Conservation (phyloP, 2,329 filamentous ascomycete genomes). For the Phoma sp. region DNA sequence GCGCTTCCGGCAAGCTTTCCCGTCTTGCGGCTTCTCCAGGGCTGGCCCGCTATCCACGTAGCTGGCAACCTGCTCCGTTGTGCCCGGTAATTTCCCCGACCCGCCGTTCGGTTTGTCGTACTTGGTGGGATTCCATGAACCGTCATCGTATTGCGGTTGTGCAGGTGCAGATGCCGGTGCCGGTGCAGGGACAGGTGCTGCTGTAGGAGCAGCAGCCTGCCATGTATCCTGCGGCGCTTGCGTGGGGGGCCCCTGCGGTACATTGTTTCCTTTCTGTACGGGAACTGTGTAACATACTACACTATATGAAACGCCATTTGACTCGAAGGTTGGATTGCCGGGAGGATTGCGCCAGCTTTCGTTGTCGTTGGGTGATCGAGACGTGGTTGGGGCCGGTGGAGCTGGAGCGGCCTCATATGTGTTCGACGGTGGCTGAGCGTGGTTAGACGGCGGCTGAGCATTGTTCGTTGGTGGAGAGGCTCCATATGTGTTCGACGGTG, state of each 20-base stretch:
- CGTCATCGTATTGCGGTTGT: neutral
- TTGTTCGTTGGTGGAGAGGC: too few relatives aligned
- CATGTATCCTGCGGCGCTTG: too few relatives aligned
- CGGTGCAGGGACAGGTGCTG: neutral
- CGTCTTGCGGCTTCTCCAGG: neutral
- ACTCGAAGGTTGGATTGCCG: constrained; percentile 4
- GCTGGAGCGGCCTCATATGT: neutral
- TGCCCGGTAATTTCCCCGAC: neutral
- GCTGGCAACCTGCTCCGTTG: neutral
- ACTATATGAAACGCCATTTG: constrained; percentile 13
- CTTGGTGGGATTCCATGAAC: constrained; percentile 3
- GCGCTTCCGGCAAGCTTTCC: neutral
- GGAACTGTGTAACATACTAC: constrained; percentile 10
- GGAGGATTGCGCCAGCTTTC: constrained; percentile 1
- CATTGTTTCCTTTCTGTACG: too few relatives aligned
- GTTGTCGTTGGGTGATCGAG: neutral
- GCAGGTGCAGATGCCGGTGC: neutral
- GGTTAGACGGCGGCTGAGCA: neutral
- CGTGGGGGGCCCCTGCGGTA: too few relatives aligned
- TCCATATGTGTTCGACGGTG: neutral
- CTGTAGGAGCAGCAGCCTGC: neutral
- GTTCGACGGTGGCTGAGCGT: neutral
- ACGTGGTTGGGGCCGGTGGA: neutral
- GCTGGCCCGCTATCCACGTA: neutral
- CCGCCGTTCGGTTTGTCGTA: neutral